Conservation (phyloP, 371 early-diverging fungal genomes). For the Lichtheimia hyalospora region DNA sequence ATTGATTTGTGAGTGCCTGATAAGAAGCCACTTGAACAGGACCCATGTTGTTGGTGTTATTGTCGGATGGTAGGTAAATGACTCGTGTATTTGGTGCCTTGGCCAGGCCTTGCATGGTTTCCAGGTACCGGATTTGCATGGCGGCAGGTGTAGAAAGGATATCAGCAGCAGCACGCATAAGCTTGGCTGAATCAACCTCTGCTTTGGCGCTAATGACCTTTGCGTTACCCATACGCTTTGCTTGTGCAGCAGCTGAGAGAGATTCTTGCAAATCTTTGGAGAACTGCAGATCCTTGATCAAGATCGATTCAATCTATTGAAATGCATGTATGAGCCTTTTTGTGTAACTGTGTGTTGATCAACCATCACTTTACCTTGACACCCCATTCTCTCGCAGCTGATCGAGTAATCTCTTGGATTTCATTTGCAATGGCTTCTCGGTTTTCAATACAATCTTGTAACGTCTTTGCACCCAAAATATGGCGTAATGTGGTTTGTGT, state of each 20-base stretch:
- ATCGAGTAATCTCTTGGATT: slow-evolving; percentile 73
- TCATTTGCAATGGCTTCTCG: slow-evolving; percentile 83
- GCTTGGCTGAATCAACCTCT: slow-evolving; percentile 88
- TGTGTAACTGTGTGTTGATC: neutral
- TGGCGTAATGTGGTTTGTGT: slow-evolving; percentile 77
- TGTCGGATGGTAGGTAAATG: slow-evolving; percentile 61
- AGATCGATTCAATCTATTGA: slow-evolving; percentile 64
- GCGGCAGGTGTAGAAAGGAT: slow-evolving; percentile 72
- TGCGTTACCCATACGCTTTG: slow-evolving; percentile 83
- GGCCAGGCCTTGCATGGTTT: slow-evolving; percentile 77
- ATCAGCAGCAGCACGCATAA: slow-evolving; percentile 91
- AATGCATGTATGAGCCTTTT: slow-evolving; percentile 10
- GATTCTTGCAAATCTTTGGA: slow-evolving; percentile 79
- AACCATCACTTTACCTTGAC: slow-evolving; percentile 50
- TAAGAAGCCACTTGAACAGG: neutral
- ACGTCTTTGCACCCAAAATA: slow-evolving; percentile 61
- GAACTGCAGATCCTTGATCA: slow-evolving; percentile 88
- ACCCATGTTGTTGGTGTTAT: neutral
- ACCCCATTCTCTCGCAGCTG: slow-evolving; percentile 76
- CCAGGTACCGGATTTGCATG: slow-evolving; percentile 89
- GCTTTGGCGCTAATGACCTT: slow-evolving; percentile 91
- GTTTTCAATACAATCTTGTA: slow-evolving; percentile 85
- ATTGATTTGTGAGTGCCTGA: neutral
- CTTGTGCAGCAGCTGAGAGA: slow-evolving; percentile 89
- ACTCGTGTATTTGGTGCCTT: slow-evolving; percentile 58